Conservation (phyloP, 257 asterid species). For the Capsicum chinense region DNA sequence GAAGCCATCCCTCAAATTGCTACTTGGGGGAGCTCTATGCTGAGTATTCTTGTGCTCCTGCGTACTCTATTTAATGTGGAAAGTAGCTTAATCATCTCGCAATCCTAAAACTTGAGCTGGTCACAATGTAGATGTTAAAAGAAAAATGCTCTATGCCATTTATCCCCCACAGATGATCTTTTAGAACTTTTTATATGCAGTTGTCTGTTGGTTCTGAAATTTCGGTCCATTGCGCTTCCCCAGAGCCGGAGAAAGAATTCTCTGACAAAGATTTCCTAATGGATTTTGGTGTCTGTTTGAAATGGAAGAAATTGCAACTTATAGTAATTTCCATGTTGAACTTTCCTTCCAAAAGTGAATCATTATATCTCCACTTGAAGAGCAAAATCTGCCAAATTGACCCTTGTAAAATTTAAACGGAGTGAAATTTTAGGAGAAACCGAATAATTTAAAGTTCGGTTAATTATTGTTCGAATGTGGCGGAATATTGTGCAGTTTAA, state of each 20-base stretch:
- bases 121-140: background rate
- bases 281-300: background rate
- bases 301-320: constrained; percentile 1
- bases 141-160: background rate
- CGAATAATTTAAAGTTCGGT: background rate
- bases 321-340: background rate
- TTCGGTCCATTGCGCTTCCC: background rate
- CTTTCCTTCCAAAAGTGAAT: constrained; percentile 6
- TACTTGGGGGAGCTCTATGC: background rate
- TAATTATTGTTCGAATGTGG: background rate
- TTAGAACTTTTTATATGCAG: background rate
- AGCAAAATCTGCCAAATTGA: background rate
- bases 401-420: background rate
- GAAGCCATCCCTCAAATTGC: background rate
- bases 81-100: background rate
- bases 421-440: background rate
- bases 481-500: background rate
- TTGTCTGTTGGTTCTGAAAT: background rate
- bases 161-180: background rate
- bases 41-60: background rate
- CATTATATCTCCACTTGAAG: background rate
- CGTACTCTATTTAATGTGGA: constrained; percentile 13
- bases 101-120: background rate
- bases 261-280: background rate
- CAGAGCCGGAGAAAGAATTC: background rate